These are phyloP conservation scores for Talaromyces funiculosus DNA, from an alignment of 2,329 filamentous ascomycete species.

Conservation along the genomic window DNA sequence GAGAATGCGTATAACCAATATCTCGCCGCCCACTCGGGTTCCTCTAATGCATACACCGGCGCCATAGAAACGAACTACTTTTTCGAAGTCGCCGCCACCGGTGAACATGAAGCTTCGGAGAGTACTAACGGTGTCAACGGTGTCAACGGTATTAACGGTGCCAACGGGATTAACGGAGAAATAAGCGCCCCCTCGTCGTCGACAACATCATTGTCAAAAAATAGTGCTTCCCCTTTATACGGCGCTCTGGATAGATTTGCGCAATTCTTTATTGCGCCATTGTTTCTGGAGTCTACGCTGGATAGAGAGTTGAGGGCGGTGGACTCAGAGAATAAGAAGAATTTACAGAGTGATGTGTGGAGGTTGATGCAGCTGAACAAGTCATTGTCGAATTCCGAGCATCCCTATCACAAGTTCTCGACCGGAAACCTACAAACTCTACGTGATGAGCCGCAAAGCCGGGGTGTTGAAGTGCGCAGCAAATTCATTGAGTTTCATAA, in stretches of 20 bases:
- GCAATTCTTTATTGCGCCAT: slow-evolving; percentile 84
- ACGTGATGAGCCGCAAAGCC: slow-evolving; percentile 71
- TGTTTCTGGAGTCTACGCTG: slow-evolving; percentile 78
- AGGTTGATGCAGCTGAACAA: slow-evolving; percentile 82
- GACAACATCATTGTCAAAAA: slow-evolving; percentile 8
- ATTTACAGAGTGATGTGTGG: slow-evolving; percentile 85
- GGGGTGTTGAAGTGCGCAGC: slow-evolving; percentile 76
- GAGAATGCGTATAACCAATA: slow-evolving; percentile 97
- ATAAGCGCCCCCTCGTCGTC: slow-evolving; percentile 17
- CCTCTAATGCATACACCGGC: slow-evolving; percentile 92
- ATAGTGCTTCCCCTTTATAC: slow-evolving; percentile 56
- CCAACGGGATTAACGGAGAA: slow-evolving; percentile 17
- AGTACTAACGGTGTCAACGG: slow-evolving; percentile 19
- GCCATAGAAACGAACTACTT: slow-evolving; percentile 95
- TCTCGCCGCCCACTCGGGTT: slow-evolving; percentile 80
- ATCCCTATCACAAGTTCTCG: slow-evolving; percentile 87
- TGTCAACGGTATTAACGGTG: slow-evolving; percentile 15
- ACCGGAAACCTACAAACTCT: slow-evolving; percentile 84
- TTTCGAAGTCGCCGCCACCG: slow-evolving; percentile 85
- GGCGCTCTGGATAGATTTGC: slow-evolving; percentile 86
- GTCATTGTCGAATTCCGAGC: slow-evolving; percentile 76
- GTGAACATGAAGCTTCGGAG: slow-evolving; percentile 39
- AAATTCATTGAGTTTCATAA: slow-evolving; percentile 91
- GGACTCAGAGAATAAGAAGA: slow-evolving; percentile 97
- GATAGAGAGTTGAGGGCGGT: slow-evolving; percentile 84